These are phyloP conservation scores for Casuarina glauca DNA, from an alignment of 306 rosid genomes.

Conservation along the genomic window DNA sequence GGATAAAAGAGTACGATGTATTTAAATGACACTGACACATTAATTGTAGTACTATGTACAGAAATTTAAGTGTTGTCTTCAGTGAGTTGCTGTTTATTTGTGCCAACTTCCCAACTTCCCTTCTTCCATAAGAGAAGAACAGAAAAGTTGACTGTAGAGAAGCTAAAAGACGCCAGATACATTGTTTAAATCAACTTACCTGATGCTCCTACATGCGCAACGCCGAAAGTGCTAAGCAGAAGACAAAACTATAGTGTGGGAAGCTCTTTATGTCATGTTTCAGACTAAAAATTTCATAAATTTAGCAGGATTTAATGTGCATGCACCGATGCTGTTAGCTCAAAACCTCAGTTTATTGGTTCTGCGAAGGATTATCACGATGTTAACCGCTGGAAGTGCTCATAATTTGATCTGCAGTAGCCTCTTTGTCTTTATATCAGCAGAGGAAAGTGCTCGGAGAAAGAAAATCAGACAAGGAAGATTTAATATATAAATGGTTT, in stretches of 20 bases:
- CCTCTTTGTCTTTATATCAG: background rate
- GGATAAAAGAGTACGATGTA: too few species aligned
- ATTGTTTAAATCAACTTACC: conserved; percentile 3
- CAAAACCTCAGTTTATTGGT: background rate
- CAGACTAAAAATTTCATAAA: background rate
- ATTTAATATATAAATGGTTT: background rate
- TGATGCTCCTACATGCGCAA: background rate
- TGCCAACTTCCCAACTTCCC: background rate
- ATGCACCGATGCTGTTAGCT: background rate
- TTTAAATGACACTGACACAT: too few species aligned
- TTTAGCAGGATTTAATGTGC: background rate
- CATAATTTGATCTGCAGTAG: background rate
- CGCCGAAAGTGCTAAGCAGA: background rate
- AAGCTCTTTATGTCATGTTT: background rate
- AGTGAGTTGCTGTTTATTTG: too few species aligned
- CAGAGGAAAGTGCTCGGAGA: too few species aligned
- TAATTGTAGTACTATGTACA: too few species aligned
- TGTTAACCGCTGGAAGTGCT: background rate
- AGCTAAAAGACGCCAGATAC: background rate
- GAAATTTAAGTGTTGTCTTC: too few species aligned
- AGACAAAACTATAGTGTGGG: background rate
- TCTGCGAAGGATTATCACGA: too few species aligned
- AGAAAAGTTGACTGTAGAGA: background rate
- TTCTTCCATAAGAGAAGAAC: background rate
- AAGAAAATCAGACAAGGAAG: background rate